phyloP scores from a whole-genome alignment of 257 asterid genomes.

The Solanum dulcamara region DNA sequence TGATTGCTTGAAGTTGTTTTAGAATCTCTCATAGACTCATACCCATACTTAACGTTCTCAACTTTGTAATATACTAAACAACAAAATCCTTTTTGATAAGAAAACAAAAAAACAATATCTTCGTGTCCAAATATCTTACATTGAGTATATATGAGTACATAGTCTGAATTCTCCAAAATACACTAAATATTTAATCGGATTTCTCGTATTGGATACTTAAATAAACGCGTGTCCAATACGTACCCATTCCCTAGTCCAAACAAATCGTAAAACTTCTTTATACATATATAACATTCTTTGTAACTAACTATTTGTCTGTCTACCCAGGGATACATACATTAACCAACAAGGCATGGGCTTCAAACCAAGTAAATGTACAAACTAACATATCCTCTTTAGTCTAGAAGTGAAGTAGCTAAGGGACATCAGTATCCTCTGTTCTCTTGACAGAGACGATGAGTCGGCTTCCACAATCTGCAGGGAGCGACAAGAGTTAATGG shows the following conservation, averaged over 20 bases:
- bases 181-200: not conserved
- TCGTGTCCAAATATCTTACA: not conserved
- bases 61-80: not conserved
- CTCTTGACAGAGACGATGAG: conserved; percentile 30
- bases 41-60: not conserved
- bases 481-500: not conserved
- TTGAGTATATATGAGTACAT: not conserved
- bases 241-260: not conserved
- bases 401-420: not conserved
- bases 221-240: not conserved
- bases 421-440: conserved; percentile 54
- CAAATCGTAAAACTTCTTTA: not conserved
- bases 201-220: not conserved
- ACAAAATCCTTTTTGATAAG: not conserved
- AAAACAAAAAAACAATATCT: not conserved
- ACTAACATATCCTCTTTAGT: not conserved
- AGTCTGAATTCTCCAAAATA: not conserved
- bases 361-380: not conserved
- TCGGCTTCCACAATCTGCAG: conserved; percentile 53
- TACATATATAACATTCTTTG: not conserved
- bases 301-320: not conserved
- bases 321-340: conserved; percentile 10
- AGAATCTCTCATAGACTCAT: not conserved
- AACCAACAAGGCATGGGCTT: conserved; percentile 17
- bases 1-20: not conserved